These are phyloP conservation scores for Cercophora sp. DNA, from an alignment of 495 filamentous ascomycete species.

Conservation along the genomic window DNA sequence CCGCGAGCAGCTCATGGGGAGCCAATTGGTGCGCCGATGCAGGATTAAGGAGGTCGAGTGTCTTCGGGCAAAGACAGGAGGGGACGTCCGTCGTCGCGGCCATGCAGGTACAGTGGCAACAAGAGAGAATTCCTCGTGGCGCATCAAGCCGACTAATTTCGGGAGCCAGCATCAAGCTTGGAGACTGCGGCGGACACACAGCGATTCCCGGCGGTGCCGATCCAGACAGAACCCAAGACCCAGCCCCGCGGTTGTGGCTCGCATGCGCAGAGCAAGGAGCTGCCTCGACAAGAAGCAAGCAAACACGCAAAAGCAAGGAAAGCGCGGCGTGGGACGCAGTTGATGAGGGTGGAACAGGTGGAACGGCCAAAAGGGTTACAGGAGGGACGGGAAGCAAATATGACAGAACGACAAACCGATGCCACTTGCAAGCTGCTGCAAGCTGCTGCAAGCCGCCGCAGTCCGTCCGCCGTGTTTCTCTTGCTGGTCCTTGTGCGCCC, in stretches of 20 bases:
- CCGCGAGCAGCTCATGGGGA: slow-evolving; percentile 14
- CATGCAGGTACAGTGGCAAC: slow-evolving; percentile 5
- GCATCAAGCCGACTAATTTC: slow-evolving; percentile 19
- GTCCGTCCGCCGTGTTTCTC: no score
- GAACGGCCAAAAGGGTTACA: background rate
- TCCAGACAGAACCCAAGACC: no score
- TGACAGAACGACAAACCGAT: slow-evolving; percentile 3
- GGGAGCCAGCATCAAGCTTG: slow-evolving; percentile 19
- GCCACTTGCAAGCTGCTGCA: no score
- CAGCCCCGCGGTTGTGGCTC: slow-evolving; percentile 20
- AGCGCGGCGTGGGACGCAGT: no score
- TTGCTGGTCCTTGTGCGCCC: background rate
- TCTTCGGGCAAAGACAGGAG: no score
- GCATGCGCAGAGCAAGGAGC: slow-evolving; percentile 13
- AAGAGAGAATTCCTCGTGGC: slow-evolving; percentile 16
- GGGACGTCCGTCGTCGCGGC: background rate
- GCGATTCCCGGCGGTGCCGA: slow-evolving; percentile 13
- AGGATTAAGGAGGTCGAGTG: no score
- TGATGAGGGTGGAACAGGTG: no score
- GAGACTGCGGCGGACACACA: no score
- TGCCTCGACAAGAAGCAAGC: background rate
- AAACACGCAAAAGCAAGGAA: no score
- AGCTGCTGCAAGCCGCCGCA: no score
- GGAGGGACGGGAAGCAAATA: background rate
- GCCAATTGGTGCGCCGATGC: no score